Base-by-base conservation (phyloP, 306 rosid genomes). In the Sophora flavescens region DNA sequence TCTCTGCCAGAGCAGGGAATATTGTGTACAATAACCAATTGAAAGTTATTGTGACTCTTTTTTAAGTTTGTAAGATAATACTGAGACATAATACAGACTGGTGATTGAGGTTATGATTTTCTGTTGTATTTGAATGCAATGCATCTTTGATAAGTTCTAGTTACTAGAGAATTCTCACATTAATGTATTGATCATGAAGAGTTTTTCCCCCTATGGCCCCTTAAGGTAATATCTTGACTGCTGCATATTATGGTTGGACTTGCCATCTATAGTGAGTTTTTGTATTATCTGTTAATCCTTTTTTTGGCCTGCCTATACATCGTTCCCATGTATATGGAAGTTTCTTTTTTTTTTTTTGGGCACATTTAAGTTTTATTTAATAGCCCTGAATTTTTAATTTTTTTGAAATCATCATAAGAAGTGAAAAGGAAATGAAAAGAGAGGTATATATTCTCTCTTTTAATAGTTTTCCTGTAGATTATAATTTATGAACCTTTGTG, bases 81-180 rank as follows among this genome's bases (percentile, higher is more conserved):
- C 53, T 47, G 16, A 74, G 48, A 36, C 30, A 71, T 77, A 51
- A 51, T 70, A 5, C 26, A 33, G 4, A 35, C 17, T 71, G 44
- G 41, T 59, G 63, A 33, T 58, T 8, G 42, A 42, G 39, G 41
- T 67, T 17, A 72, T 41, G 76, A 66, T 30, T 42, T 59, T 72
- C 68, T 74, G 68, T 61, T 73, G 69, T 33, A 78, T 78, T 44
- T 70, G 77, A 51, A 57, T 28, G 44, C 62, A 28, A 44, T 75
- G 70, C 53, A 35, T 8, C 68, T 61, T 14, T 51, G 47, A 72
- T 39, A 73, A 26, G 70, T 65, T 57, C 41, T 50, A 53, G 41
- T 54, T 30, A 38, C 33, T 16, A 16, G 52, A 17, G 76, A 42
- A 18, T 68, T 69, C 64, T 57, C 54, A 68, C 54, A 51, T 78